Base-by-base conservation (phyloP, 148 eudicot genomes). In the Gaultheria prostrata region DNA sequence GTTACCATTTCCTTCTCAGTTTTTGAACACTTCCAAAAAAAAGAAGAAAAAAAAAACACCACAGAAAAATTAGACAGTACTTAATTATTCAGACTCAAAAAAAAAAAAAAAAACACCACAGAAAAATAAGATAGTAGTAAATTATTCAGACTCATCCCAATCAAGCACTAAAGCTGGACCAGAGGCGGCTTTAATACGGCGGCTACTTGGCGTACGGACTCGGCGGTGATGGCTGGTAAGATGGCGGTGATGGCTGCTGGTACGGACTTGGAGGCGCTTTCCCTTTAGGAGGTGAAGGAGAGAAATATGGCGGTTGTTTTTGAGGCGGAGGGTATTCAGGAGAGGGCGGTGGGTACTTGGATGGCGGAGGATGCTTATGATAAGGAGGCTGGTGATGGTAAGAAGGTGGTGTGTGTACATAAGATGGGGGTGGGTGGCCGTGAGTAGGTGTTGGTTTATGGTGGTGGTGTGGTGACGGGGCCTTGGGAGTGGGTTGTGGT, bases 291-390 rank as follows among this genome's bases (percentile, higher is more conserved):
- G 83, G 75, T 17, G 82, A n/a, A 11, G 82, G 33, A 0, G 75
- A 8, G 1, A 20, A 57, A 79, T 21, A 61, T 46, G 82, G 75
- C 8, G 59, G 57, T 18, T 56, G 73, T 51, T 14, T 26, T 14
- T 43, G 70, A 1, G 83, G 76, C 2, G 74, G 45, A 63, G 75
- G 24, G 32, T 33, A 30, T 63, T 59, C 54, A 65, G 74, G 48
- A 61, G 73, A 45, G 56, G 76, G 76, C 3, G 74, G 82, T 15
- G 71, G 39, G 17, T 73, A 30, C 32, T 57, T 50, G 50, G 82
- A 39, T 1, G 32, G 51, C 14, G 82, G 82, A 33, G 82, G 74
- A 26, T 61, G 53, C 33, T 50, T n/a, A 6, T 61, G 21, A 33
- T 67, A 14, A 20, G 82, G 82, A 12, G 53, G 53, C 8, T 12